Evolutionary conservation across 2,329 filamentous ascomycete species (phyloP), one percentile per base, ranked within the genome.

Genomic region (Thielaviopsis ethacetica): DNA sequence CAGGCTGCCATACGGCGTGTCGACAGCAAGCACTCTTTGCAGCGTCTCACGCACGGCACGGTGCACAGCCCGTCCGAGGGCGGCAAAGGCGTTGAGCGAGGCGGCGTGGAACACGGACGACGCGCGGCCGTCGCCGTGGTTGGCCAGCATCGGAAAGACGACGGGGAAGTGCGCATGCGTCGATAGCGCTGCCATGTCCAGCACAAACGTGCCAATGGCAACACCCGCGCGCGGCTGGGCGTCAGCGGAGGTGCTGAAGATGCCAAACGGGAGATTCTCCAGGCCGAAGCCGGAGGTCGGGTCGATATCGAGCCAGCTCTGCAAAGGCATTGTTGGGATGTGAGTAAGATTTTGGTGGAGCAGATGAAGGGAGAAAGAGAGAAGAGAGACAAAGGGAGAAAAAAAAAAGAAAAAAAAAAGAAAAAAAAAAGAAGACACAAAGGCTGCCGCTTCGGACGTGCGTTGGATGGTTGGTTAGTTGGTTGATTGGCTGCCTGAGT

Each of bases 231-330:
- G 81, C 7, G 77, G 82, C 49, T 72, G 72, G 12, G 73, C 66
- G 54, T 78, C 74, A 2, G 72, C 68, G 7, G 73, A 62, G 1
- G 82, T 83, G 53, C 78, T 82, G 66, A 90, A 85, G 70, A 89
- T 81, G 62, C 85, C 85, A 65, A 88, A 88, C 1, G 85, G 85
- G 61, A 89, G 83, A 67, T 89, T 89, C 62, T 80, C 78, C 56
- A 88, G 72, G 7, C 85, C 87, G 71, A 89, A 89, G 63, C 70
- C 61, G 55, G 64, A 65, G 22, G 63, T 61, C 10, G 63, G 59
- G 19, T 64, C 53, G 59, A 68, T 64, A 51, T 62, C 34, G 34
- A 68, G 63, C 67, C 67, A 68, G 47, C 59, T 61, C 26, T 38
- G 27, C 34, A 57, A 44, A 50, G 51, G 38, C 52, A 54, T 59